Percentiles rank a stretch among this genome's conserved stretches.
These are phyloP conservation scores for Paramecium sexaurelia DNA, from an alignment of 73 alveolate species.

Conservation along the genomic window DNA sequence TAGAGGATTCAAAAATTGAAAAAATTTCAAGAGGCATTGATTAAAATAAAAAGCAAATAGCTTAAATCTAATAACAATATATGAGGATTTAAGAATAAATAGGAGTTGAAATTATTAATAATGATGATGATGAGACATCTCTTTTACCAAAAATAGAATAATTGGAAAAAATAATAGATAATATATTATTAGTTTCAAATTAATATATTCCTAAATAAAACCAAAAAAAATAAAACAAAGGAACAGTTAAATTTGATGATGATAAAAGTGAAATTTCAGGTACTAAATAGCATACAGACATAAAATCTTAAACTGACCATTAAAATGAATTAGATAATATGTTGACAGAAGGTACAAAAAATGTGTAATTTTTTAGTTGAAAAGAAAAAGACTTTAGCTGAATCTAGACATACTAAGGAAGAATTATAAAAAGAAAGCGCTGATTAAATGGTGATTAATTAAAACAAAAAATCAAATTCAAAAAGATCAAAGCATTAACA, in stretches of 20 bases:
- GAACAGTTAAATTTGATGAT: neutral
- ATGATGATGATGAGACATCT: conserved; percentile 28
- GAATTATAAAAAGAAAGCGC: conserved; percentile 35
- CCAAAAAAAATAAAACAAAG: neutral
- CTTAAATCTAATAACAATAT: neutral
- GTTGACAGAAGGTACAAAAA: neutral
- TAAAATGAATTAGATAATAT: neutral
- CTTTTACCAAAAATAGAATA: conserved; percentile 19
- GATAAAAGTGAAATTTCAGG: conserved; percentile 21
- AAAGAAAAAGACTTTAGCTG: conserved; percentile 25
- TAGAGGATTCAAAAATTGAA: neutral
- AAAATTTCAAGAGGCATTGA: neutral
- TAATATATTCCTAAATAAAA: conserved; percentile 9
- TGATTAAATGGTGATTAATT: neutral
- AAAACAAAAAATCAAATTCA: neutral
- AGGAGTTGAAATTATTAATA: conserved; percentile 31
- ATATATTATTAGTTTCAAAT: conserved; percentile 11
- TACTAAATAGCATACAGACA: neutral
- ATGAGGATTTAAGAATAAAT: neutral
- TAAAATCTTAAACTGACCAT: neutral
- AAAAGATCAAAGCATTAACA: conserved; percentile 10
- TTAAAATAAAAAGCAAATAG: neutral
- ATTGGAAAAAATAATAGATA: conserved; percentile 31
- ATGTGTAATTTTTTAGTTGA: neutral
- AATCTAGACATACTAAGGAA: conserved; percentile 42